Conservation (phyloP, 1,139 yeast species). For the Hyphopichia burtonii region DNA sequence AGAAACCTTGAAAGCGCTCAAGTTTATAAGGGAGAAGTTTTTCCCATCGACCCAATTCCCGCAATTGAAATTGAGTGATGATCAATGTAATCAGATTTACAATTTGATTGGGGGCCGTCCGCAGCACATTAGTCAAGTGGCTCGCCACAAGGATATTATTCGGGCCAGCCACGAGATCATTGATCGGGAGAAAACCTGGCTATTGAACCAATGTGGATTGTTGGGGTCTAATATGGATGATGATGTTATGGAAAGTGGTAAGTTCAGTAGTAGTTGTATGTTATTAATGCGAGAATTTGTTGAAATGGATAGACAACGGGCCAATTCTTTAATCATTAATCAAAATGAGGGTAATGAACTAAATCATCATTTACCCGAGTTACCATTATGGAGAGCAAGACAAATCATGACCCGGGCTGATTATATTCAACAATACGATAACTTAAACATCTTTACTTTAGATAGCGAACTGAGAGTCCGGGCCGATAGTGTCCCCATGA, state of each 20-base stretch:
- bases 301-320: slow-evolving; percentile 53
- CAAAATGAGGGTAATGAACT: slow-evolving; percentile 7
- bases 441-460: slow-evolving; percentile 73
- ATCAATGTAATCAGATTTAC: slow-evolving; percentile 55
- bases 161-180: slow-evolving; percentile 69
- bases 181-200: slow-evolving; percentile 84
- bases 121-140: slow-evolving; percentile 75
- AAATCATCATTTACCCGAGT: slow-evolving; percentile 61
- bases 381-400: slow-evolving; percentile 82
- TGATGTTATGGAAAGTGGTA: slow-evolving; percentile 85
- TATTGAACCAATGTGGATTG: slow-evolving; percentile 77
- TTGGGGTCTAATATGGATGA: slow-evolving; percentile 82
- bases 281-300: slow-evolving; percentile 70
- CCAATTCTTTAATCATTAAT: slow-evolving; percentile 26
- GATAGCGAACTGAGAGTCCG: slow-evolving; percentile 73
- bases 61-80: slow-evolving; percentile 32
- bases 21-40: slow-evolving; percentile 49
- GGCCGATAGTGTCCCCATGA: slow-evolving; percentile 86
- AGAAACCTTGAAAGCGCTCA: slow-evolving; percentile 59
- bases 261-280: slow-evolving; percentile 78
- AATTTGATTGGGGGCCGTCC: slow-evolving; percentile 82
- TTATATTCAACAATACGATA: slow-evolving; percentile 72
- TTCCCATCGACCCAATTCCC: slow-evolving; percentile 33
- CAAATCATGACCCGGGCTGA: slow-evolving; percentile 86
- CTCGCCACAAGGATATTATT: slow-evolving; percentile 60